A percentile compares a stretch with the other conserved stretches of the same genome.
phyloP scores from a whole-genome alignment of 139 green algal genomes.

The Closterium sp. region DNA sequence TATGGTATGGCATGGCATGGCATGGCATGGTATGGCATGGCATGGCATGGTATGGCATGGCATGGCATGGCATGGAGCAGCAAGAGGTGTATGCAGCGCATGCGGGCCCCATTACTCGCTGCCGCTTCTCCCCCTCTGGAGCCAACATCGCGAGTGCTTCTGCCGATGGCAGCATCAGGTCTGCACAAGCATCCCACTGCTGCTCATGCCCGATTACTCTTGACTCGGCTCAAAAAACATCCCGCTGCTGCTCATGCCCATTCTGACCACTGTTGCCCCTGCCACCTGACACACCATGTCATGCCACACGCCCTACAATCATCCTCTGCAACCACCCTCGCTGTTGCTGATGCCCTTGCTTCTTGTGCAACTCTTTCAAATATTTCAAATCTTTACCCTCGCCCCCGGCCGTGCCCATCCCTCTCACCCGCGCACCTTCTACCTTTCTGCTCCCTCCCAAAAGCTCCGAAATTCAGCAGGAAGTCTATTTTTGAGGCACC shows the following conservation, averaged over 20 bases:
- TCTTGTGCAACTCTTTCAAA: neutral
- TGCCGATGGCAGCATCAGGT: conserved; percentile 27
- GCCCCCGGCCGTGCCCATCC: too few species aligned
- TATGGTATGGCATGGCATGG: too few species aligned
- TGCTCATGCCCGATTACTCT: too few species aligned
- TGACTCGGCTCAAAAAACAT: too few species aligned
- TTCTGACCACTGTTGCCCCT: neutral
- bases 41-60: neutral
- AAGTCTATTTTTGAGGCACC: too few species aligned
- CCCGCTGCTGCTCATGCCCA: neutral
- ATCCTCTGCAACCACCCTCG: neutral
- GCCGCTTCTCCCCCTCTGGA: conserved; percentile 29
- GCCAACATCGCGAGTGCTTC: conserved; percentile 31
- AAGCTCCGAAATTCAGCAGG: too few species aligned
- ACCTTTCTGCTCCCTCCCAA: too few species aligned
- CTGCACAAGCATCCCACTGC: neutral
- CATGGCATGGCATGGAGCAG: neutral
- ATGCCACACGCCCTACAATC: neutral
- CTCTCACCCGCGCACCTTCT: too few species aligned
- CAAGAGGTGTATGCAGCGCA: conserved; percentile 29
- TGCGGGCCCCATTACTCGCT: conserved; percentile 30
- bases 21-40: too few species aligned
- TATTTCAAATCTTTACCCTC: too few species aligned
- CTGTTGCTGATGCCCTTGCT: too few species aligned
- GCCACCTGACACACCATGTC: neutral